phyloP scores from a whole-genome alignment of 805 yeast genomes.

The Candida ponderosae region DNA sequence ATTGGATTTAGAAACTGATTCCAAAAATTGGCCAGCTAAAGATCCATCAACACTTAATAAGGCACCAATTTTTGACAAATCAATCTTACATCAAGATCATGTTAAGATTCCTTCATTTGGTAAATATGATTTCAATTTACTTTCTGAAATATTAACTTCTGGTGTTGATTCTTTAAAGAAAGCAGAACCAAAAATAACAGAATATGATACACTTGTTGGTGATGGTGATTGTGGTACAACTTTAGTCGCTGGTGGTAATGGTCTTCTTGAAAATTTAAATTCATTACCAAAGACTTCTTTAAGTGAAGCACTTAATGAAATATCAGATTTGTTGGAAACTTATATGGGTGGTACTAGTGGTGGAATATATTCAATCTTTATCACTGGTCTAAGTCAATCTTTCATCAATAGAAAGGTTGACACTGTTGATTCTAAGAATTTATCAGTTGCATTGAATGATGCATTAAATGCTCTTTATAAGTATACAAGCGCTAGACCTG shows the following conservation, averaged over 20 bases:
- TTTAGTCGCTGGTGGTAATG: conserved; percentile 72
- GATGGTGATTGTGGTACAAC: conserved; percentile 98
- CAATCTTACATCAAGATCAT: conserved; percentile 20
- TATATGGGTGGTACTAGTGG: conserved; percentile 99
- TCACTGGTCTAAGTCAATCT: conserved; percentile 66
- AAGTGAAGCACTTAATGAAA: conserved; percentile 52
- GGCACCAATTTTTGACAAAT: conserved; percentile 24
- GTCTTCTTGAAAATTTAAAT: conserved; percentile 48
- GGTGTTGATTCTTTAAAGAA: conserved; percentile 47
- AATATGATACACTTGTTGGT: conserved; percentile 83
- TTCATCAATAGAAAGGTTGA: conserved; percentile 27
- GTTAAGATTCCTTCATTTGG: conserved; percentile 28
- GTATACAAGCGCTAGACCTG: conserved; percentile 83
- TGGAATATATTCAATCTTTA: conserved; percentile 79
- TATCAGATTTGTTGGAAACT: conserved; percentile 79
- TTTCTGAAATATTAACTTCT: conserved; percentile 30
- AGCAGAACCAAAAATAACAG: conserved; percentile 79
- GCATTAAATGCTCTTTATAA: conserved; percentile 73
- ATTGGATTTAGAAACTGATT: conserved; percentile 67
- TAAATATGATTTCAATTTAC: conserved; percentile 22
- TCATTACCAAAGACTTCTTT: conserved; percentile 30
- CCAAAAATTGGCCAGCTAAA: conserved; percentile 67
- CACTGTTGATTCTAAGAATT: conserved; percentile 18
- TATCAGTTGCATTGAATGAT: conserved; percentile 40
- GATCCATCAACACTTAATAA: conserved; percentile 12